Evolutionary conservation across 2,329 filamentous ascomycete genomes (phyloP), one percentile per base, ranked within the genome.

Genomic region (Sporothrix schenckii): DNA sequence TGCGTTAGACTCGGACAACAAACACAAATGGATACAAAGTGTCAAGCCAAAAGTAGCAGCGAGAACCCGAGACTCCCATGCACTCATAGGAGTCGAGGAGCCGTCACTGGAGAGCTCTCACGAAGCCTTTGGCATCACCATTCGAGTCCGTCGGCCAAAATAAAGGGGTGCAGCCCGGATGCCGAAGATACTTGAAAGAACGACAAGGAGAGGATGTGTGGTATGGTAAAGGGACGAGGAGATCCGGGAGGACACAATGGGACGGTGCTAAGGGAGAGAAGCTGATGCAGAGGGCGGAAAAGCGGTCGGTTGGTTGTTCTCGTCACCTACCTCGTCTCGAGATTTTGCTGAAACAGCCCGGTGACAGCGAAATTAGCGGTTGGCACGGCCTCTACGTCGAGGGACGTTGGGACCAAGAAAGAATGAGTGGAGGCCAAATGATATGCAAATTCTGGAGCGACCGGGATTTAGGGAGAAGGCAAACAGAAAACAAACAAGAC

Each of bases 281-380:
- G 24, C 13, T 16, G 47, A 34, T 53, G 56, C 56, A 39, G 56
- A 50, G 16, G 21, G 30, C 16, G 30, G 19, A 27, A n/a, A 21
- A 19, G 49, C 13, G 10, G 30, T 53, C 54, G 47, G n/a, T 34
- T 50, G 50, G 41, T 60, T 16, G 24, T 27, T 41, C 30, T 69
- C 30, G 47, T 69, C 47, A 47, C 68, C 56, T 63, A 69, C 68
- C 68, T 63, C 56, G 68, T 69, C 53, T 52, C 11, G 56, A 54
- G 56, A 63, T 53, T 50, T 61, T 30, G 56, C 56, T 63, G 39
- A 56, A 63, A 50, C 68, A 47, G 41, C 66, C 53, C 66, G 16
- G 34, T 5, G 41, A 24, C 27, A 69, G 39, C 53, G 53, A 65
- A 52, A 21, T 21, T 9, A 19, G 47, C 16, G 41, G 30, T 58